Evolutionary conservation across 306 rosid species (phyloP).

Genomic region (Cicer bijugum): DNA sequence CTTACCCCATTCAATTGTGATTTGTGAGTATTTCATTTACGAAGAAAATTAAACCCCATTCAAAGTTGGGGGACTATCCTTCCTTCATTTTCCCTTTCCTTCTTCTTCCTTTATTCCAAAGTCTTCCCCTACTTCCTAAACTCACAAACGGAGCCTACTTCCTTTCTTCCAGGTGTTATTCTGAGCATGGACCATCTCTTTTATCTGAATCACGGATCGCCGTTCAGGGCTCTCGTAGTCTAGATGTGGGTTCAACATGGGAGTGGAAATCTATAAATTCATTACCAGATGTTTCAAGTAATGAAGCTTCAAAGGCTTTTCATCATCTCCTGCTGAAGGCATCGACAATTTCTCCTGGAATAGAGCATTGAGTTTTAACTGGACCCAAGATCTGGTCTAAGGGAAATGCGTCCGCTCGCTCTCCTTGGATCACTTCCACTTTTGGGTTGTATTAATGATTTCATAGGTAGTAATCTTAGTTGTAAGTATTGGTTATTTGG

Average conservation of each 20-base stretch:
- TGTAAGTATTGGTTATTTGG: constrained; percentile 87
- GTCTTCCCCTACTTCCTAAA: too few relatives aligned
- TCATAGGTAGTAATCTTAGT: constrained; percentile 47
- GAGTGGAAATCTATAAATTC: constrained; percentile 86
- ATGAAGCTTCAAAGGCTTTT: constrained; percentile 69
- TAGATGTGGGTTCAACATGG: constrained; percentile 87
- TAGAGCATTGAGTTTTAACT: constrained; percentile 66
- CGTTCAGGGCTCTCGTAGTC: constrained; percentile 64
- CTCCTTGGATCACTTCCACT: constrained; percentile 84
- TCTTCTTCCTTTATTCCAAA: too few relatives aligned
- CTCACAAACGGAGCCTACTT: background rate
- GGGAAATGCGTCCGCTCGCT: constrained; percentile 96
- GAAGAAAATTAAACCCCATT: too few relatives aligned
- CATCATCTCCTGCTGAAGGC: constrained; percentile 78
- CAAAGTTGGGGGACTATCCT: too few relatives aligned
- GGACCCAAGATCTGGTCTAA: constrained; percentile 85
- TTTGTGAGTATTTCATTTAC: too few relatives aligned
- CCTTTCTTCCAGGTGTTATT: constrained; percentile 63
- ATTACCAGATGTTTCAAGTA: constrained; percentile 59
- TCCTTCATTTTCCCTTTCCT: too few relatives aligned
- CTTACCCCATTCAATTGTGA: too few relatives aligned
- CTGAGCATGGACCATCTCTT: constrained; percentile 72
- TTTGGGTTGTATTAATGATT: constrained; percentile 75
- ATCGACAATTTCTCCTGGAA: constrained; percentile 62
- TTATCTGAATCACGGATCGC: constrained; percentile 91